Conservation (phyloP, 1,139 yeast species). For the Meyerozyma smithsonii region DNA sequence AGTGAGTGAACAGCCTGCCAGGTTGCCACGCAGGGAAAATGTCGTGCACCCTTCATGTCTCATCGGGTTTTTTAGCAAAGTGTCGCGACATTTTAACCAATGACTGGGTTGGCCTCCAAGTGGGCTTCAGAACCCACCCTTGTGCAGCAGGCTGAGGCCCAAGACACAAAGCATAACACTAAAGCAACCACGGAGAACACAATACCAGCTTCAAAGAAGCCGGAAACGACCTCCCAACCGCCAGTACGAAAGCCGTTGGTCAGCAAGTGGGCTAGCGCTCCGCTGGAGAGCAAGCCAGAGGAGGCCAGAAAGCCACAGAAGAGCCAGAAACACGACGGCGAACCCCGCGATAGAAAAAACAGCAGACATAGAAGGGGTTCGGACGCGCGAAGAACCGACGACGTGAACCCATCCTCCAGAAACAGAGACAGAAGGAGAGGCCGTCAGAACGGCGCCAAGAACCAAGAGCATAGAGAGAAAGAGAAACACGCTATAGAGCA, state of each 20-base stretch:
- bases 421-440: conserved; percentile 4
- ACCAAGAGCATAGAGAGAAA: conserved; percentile 3
- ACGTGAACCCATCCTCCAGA: conserved; percentile 12
- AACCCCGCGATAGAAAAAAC: not conserved
- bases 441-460: conserved; percentile 4
- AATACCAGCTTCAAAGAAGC: not conserved
- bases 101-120: conserved; percentile 32
- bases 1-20: too few relatives aligned
- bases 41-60: not conserved
- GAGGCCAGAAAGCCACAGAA: not conserved
- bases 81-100: conserved; percentile 6
- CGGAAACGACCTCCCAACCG: conserved; percentile 2
- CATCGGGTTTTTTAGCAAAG: not conserved
- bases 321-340: not conserved
- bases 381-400: conserved; percentile 2
- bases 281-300: not conserved
- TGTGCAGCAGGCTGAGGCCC: conserved; percentile 20
- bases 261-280: conserved; percentile 28
- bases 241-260: conserved; percentile 15
- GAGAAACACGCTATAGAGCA: conserved; percentile 1
- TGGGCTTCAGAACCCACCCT: conserved; percentile 34
- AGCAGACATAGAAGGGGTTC: conserved; percentile 1
- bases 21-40: too few relatives aligned
- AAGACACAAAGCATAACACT: conserved; percentile 13
- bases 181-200: conserved; percentile 4